Percentiles rank a stretch among this genome's conserved stretches.
Conservation (phyloP, 2,329 filamentous ascomycete genomes). For the Beauveria caledonica region DNA sequence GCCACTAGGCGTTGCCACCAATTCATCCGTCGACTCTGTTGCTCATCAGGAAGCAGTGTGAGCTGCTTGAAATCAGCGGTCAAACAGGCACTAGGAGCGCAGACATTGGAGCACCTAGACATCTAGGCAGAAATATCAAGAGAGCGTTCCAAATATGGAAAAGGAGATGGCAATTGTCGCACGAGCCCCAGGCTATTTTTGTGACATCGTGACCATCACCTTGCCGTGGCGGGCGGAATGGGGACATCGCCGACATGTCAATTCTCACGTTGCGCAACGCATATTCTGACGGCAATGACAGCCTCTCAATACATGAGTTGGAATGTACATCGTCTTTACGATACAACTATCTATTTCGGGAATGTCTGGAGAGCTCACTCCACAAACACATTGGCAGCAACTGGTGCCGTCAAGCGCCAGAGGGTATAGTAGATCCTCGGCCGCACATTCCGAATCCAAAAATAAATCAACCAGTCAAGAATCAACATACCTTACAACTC, state of each 20-base stretch:
- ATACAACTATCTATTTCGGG: not conserved
- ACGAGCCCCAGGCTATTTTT: not conserved
- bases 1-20: too few relatives aligned
- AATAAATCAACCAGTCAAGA: not conserved
- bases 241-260: not conserved
- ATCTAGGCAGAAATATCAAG: not conserved
- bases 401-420: not conserved
- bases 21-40: too few relatives aligned
- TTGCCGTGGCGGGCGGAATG: not conserved
- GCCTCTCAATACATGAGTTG: not conserved
- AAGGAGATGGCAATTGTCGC: not conserved
- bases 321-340: too few relatives aligned
- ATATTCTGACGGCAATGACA: not conserved
- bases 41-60: too few relatives aligned
- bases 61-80: not conserved
- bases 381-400: too few relatives aligned
- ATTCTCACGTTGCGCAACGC: not conserved
- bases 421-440: too few relatives aligned
- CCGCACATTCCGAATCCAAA: not conserved
- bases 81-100: not conserved
- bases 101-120: accelerated
- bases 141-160: not conserved
- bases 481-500: too few relatives aligned
- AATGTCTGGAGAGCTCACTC: not conserved
- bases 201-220: not conserved